A percentile compares a stretch with the other conserved stretches of the same genome.
Conservation (phyloP, 768 basidiomycete species). For the Kwoniella botswanensis region DNA sequence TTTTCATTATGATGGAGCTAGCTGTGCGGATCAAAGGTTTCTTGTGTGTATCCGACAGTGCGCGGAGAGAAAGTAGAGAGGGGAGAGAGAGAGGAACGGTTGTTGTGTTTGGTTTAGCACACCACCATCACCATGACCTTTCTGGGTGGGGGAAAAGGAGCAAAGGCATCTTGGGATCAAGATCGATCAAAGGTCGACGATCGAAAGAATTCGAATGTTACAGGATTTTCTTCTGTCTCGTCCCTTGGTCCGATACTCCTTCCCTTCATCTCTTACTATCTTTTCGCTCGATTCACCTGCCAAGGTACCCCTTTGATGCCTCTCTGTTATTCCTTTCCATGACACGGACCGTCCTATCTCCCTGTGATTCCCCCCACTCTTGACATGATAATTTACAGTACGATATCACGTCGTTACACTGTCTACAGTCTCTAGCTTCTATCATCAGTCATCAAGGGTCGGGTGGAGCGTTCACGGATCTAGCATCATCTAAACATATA, state of each 20-base stretch:
- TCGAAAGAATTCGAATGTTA: not conserved
- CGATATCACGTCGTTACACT: not conserved
- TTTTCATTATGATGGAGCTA: constrained; percentile 7
- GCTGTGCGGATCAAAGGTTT: constrained; percentile 8
- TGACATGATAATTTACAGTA: not conserved
- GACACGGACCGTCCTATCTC: constrained; percentile 5
- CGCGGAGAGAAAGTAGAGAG: not conserved
- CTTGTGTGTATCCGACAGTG: constrained; percentile 5
- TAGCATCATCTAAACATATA: not conserved
- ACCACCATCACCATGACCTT: not conserved
- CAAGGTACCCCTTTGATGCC: not conserved
- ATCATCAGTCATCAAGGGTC: not conserved
- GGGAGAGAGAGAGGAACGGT: constrained; percentile 1
- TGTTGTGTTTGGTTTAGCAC: not conserved
- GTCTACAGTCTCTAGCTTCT: not conserved
- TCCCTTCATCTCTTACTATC: not conserved
- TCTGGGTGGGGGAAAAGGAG: constrained; percentile 5
- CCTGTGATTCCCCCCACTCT: constrained; percentile 8
- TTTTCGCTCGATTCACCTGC: not conserved
- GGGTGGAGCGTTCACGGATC: not conserved
- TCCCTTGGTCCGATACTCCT: not conserved
- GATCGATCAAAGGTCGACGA: constrained; percentile 6
- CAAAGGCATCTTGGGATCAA: constrained; percentile 6
- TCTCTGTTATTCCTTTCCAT: not conserved
- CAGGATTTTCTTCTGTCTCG: not conserved